These are phyloP conservation scores for Neoascochyta sp. DNA, from an alignment of 2,329 filamentous ascomycete genomes.

Conservation along the genomic window DNA sequence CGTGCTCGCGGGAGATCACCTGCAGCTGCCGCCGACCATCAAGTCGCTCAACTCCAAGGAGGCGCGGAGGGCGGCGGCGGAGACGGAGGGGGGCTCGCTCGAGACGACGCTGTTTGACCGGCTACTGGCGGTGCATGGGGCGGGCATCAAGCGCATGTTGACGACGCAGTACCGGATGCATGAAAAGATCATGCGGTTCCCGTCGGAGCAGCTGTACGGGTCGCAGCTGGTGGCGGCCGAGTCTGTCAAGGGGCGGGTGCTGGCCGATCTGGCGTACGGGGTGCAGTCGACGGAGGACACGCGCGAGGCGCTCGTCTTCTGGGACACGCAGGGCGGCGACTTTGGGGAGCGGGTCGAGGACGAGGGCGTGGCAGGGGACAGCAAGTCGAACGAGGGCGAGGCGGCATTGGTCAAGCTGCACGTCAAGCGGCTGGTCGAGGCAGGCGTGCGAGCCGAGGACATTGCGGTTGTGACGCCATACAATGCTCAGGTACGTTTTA, in stretches of 20 bases:
- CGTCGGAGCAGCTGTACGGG: constrained; percentile 84
- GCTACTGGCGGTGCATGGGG: constrained; percentile 74
- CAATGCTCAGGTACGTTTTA: constrained; percentile 69
- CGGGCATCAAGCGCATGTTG: constrained; percentile 85
- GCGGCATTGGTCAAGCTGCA: constrained; percentile 76
- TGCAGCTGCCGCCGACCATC: constrained; percentile 91
- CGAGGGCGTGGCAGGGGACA: constrained; percentile 62
- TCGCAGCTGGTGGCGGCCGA: constrained; percentile 77
- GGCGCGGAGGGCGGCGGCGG: constrained; percentile 31
- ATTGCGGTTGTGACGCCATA: constrained; percentile 95
- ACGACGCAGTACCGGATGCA: constrained; percentile 99
- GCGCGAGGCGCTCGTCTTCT: constrained; percentile 81
- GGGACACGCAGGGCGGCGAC: constrained; percentile 92
- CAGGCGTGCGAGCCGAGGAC: constrained; percentile 76
- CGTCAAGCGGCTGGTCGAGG: constrained; percentile 68
- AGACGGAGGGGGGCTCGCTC: constrained; percentile 53
- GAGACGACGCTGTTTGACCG: constrained; percentile 94
- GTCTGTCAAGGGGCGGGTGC: constrained; percentile 67
- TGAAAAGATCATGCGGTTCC: constrained; percentile 90
- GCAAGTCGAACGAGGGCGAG: constrained; percentile 91
- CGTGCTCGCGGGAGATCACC: constrained; percentile 87
- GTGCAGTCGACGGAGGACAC: constrained; percentile 83
- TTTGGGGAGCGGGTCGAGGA: constrained; percentile 81
- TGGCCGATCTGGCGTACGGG: constrained; percentile 73
- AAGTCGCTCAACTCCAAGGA: constrained; percentile 61